Evolutionary conservation across 106 monocot genomes (phyloP), one percentile per base, ranked within the genome.

Genomic region (Dioscorea alata): DNA sequence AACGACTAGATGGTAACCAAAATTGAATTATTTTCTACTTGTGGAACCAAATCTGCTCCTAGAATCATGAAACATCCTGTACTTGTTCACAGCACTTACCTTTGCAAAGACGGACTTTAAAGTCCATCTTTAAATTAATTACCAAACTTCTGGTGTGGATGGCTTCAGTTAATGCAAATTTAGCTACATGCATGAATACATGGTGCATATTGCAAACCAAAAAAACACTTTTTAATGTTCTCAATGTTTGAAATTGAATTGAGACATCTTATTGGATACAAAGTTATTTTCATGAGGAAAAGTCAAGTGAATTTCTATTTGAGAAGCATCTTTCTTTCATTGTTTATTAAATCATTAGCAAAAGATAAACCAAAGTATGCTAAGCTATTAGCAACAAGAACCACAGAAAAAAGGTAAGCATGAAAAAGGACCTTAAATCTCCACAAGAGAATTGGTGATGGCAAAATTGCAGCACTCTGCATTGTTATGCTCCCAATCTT

Each of bases 381-480:
- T 42, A 65, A 65, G 28, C 28, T 28, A 28, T 4, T 42, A 42
- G 42, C 10, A 33, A 64, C 17, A 72, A 65, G 14, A n/a, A 23
- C 6, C 16, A 42, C 69, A 19, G 35, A 6, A 19, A 48, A 24
- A 65, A 15, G 13, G 23, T 51, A 42, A 57, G 65, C 15, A 74
- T 31, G 32, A 69, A 42, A 42, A 2, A 32, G 4, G 20, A 88
- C 84, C 81, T 88, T 88, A 49, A 89, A 83, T 74, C 92, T 85
- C 88, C 88, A 88, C 58, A 88, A 75, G 78, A 92, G 71, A 69
- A 81, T 52, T 23, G 83, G 85, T 52, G 92, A 92, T 52, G 88
- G 92, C 72, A 83, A 73, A 57, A 92, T 77, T 25, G 74, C 73
- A 50, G 61, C 71, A 49, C n/a, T 58, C 69, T 78, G 75, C n/a